These are phyloP conservation scores for Umbelopsis sp. DNA, from an alignment of 192 early-diverging fungal species.

Conservation along the genomic window DNA sequence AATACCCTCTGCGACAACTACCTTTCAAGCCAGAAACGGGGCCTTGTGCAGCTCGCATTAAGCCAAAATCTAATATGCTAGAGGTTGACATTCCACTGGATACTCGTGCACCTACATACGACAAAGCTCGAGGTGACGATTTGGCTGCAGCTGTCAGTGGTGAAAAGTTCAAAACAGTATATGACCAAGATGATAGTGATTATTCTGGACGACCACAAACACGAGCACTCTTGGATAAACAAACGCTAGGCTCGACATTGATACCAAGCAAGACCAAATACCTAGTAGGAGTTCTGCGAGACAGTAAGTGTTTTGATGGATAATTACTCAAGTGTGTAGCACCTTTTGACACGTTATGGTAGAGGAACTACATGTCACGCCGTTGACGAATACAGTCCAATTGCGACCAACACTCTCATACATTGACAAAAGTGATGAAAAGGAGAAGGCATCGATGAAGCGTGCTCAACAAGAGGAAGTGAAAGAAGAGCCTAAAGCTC, in stretches of 20 bases:
- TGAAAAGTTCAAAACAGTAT: conserved; percentile 65
- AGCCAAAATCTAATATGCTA: conserved; percentile 79
- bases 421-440: conserved; percentile 88
- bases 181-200: conserved; percentile 51
- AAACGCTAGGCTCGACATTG: conserved; percentile 75
- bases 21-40: conserved; percentile 45
- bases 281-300: conserved; percentile 75
- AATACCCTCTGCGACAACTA: conserved; percentile 75
- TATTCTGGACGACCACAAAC: conserved; percentile 24
- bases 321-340: background rate
- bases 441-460: conserved; percentile 69
- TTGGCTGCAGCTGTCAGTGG: conserved; percentile 78
- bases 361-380: conserved; percentile 88
- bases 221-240: conserved; percentile 71
- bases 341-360: background rate
- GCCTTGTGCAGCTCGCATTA: conserved; percentile 74
- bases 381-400: conserved; percentile 73
- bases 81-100: conserved; percentile 87
- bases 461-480: conserved; percentile 66
- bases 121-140: conserved; percentile 74
- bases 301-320: conserved; percentile 53
- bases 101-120: conserved; percentile 73
- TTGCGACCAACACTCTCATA: conserved; percentile 89
- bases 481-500: conserved; percentile 54
- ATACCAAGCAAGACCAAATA: conserved; percentile 83